Conservation (phyloP, 768 basidiomycete species). For the Boletus pseudo-olivaceus region DNA sequence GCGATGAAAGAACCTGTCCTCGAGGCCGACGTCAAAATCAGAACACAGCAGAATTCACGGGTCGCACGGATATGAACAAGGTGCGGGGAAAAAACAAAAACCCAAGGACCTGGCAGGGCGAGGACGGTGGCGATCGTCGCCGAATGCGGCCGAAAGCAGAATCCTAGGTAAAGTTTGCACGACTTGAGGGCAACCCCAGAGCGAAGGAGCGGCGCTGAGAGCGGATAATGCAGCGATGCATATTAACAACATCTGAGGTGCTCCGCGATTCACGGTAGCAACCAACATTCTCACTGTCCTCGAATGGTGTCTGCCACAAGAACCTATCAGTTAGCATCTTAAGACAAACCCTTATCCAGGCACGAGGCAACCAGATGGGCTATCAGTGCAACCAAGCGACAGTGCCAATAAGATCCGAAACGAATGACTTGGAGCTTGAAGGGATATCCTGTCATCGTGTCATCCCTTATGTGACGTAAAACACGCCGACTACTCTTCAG, state of each 20-base stretch:
- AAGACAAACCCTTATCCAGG: constrained; percentile 8
- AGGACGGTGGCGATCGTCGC: not conserved
- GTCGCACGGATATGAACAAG: constrained; percentile 7
- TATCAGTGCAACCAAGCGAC: not conserved
- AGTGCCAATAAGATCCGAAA: not conserved
- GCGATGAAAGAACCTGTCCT: constrained; percentile 1
- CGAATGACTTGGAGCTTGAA: not conserved
- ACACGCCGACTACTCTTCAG: constrained; percentile 1
- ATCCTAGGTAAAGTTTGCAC: not conserved
- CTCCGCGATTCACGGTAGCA: constrained; percentile 10
- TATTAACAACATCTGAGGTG: constrained; percentile 3
- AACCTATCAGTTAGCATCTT: not conserved
- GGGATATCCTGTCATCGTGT: not conserved
- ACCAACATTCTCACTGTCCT: not conserved
- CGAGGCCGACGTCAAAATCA: constrained; percentile 9
- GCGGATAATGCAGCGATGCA: constrained; percentile 4
- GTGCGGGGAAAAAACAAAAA: not conserved
- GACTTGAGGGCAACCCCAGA: not conserved
- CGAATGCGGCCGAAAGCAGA: not conserved
- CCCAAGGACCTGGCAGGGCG: not conserved
- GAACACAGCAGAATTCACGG: not conserved
- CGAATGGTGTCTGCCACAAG: not conserved
- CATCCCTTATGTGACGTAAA: constrained; percentile 2
- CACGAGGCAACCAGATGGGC: constrained; percentile 11
- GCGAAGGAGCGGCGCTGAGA: not conserved